Evolutionary conservation across 495 filamentous ascomycete species (phyloP).

Genomic region (Hyaloscypha bicolor): DNA sequence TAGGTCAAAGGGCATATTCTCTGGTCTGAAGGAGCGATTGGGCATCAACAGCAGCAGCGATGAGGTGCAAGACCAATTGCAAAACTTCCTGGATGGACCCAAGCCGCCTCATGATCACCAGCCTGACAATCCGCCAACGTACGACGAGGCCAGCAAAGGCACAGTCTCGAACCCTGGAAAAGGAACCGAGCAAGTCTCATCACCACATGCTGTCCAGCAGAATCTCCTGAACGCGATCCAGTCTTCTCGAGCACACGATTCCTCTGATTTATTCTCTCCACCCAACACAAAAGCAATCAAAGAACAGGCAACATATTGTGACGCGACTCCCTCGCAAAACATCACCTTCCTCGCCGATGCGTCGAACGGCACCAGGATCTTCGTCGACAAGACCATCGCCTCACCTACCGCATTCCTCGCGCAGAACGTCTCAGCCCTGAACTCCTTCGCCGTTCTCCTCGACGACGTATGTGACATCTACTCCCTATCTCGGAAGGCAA

Average conservation of each 20-base stretch:
- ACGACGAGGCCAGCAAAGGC: conserved; percentile 25
- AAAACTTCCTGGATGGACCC: conserved; percentile 40
- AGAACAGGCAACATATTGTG: conserved; percentile 88
- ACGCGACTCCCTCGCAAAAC: conserved; percentile 77
- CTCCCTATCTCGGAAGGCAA: conserved; percentile 54
- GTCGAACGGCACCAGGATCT: conserved; percentile 71
- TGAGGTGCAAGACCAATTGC: conserved; percentile 42
- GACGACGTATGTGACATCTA: conserved; percentile 72
- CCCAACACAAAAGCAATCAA: conserved; percentile 72
- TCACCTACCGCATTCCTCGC: conserved; percentile 59
- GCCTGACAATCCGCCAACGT: conserved; percentile 22
- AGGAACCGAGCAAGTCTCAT: conserved; percentile 47
- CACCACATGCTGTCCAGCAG: conserved; percentile 55
- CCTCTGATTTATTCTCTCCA: conserved; percentile 65
- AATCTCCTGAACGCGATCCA: conserved; percentile 81
- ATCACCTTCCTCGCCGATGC: conserved; percentile 73
- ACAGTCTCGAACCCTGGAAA: conserved; percentile 4
- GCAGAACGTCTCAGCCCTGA: conserved; percentile 63
- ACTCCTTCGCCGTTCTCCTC: conserved; percentile 70
- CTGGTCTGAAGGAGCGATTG: conserved; percentile 62
- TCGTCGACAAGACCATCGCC: conserved; percentile 52
- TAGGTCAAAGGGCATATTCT: conserved; percentile 56
- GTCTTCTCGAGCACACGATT: conserved; percentile 78
- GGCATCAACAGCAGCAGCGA: conserved; percentile 56
- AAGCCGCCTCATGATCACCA: conserved; percentile 15